phyloP scores from a whole-genome alignment of 306 rosid genomes.

The Cucurbita maxima region DNA sequence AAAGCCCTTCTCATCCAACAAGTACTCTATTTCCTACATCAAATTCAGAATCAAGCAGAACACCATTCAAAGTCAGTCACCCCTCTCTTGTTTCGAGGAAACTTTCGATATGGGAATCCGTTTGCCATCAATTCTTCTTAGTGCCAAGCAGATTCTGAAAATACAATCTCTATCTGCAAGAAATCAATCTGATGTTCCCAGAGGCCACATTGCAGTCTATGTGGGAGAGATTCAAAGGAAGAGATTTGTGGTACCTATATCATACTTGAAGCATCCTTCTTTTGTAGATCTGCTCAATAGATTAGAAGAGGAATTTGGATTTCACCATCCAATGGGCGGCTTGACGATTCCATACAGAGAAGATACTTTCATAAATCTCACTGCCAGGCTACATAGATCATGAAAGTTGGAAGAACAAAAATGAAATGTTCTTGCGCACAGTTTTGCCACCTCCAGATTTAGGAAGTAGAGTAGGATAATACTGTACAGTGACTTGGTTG shows the following conservation, averaged over 20 bases:
- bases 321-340: constrained; percentile 38
- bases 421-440: background rate
- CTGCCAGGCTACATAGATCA: constrained; percentile 6
- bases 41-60: background rate
- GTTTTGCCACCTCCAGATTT: background rate
- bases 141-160: constrained; percentile 3
- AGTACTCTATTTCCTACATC: background rate
- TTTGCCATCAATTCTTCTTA: constrained; percentile 2
- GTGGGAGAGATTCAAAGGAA: constrained; percentile 33
- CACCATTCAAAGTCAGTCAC: background rate
- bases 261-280: constrained; percentile 24
- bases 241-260: constrained; percentile 27
- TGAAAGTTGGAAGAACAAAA: background rate
- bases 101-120: background rate
- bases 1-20: background rate
- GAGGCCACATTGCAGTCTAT: constrained; percentile 34
- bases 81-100: background rate
- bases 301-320: constrained; percentile 41
- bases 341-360: constrained; percentile 41
- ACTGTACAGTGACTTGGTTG: background rate
- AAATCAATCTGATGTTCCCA: constrained; percentile 18
- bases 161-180: background rate
- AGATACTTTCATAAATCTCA: constrained; percentile 19
- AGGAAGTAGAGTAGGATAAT: background rate
- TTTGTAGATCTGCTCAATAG: constrained; percentile 24